Percentiles rank a stretch among this genome's conserved stretches.
Evolutionary conservation across 495 filamentous ascomycete genomes (phyloP).

Genomic region (Hypoxylon cercidicola): DNA sequence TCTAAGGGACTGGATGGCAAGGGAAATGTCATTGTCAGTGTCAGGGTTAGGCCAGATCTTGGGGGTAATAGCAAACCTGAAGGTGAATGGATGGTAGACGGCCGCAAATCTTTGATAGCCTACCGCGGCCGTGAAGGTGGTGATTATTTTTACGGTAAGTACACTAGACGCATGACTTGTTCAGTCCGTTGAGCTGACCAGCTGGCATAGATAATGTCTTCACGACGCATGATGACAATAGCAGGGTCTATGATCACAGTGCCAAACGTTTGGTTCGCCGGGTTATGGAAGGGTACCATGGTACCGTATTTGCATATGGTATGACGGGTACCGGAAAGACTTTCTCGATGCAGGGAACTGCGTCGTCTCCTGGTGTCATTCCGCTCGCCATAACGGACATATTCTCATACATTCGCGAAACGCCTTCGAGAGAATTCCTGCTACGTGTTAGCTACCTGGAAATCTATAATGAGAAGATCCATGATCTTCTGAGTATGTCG

Average conservation of each 20-base stretch:
- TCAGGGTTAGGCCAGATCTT: conserved; percentile 88
- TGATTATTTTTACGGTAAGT: conserved; percentile 90
- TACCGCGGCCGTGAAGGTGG: conserved; percentile 91
- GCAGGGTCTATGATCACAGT: conserved; percentile 89
- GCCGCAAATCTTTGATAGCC: conserved; percentile 79
- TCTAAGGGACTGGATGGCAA: conserved; percentile 72
- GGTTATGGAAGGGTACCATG: conserved; percentile 99
- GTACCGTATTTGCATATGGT: conserved; percentile 97
- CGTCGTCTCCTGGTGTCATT: conserved; percentile 95
- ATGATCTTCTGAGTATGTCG: conserved; percentile 87
- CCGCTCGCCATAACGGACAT: conserved; percentile 98
- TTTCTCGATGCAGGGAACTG: conserved; percentile 98
- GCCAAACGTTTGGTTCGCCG: conserved; percentile 94
- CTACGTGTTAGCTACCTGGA: conserved; percentile 97
- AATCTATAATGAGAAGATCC: conserved; percentile 98
- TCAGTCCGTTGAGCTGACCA: conserved; percentile 19
- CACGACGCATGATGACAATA: conserved; percentile 88
- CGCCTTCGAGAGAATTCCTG: conserved; percentile 91
- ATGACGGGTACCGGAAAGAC: conserved; percentile 99
- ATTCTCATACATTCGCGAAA: conserved; percentile 98
- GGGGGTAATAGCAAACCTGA: conserved; percentile 70
- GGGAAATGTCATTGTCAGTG: conserved; percentile 96
- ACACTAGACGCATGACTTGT: conserved; percentile 1
- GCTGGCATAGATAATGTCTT: conserved; percentile 86
- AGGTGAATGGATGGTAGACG: conserved; percentile 93